Evolutionary conservation across 2,329 filamentous ascomycete species (phyloP).

Genomic region (Aspergillus latus): DNA sequence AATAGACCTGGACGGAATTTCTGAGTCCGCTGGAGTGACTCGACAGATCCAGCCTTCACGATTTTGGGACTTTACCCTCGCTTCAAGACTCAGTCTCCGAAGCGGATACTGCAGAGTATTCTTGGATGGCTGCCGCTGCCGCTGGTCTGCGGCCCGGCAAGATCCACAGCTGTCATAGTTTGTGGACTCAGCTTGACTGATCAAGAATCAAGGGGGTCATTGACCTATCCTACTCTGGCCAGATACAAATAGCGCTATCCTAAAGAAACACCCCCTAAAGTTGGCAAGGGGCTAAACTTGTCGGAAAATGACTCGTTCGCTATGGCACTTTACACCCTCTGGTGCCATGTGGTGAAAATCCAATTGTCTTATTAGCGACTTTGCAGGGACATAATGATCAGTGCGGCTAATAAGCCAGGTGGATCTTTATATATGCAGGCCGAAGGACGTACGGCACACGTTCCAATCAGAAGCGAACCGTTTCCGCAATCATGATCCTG

Average conservation of each 20-base stretch:
- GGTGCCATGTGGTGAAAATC: too few species aligned
- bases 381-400: too few species aligned
- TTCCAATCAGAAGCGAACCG: not conserved
- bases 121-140: not conserved
- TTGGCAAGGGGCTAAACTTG: not conserved
- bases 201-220: not conserved
- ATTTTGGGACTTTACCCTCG: not conserved
- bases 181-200: not conserved
- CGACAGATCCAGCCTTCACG: not conserved
- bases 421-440: too few species aligned
- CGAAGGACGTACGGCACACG: too few species aligned
- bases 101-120: not conserved
- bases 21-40: not conserved
- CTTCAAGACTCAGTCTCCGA: not conserved
- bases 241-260: not conserved
- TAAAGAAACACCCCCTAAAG: not conserved
- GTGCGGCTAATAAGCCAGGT: too few species aligned
- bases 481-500: not conserved
- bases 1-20: not conserved
- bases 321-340: not conserved
- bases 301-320: not conserved
- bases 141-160: not conserved
- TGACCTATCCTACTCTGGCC: not conserved
- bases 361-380: too few species aligned
- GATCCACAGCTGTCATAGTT: not conserved